phyloP scores from a whole-genome alignment of 768 basidiomycete genomes.

The Dentipellis fragilis region DNA sequence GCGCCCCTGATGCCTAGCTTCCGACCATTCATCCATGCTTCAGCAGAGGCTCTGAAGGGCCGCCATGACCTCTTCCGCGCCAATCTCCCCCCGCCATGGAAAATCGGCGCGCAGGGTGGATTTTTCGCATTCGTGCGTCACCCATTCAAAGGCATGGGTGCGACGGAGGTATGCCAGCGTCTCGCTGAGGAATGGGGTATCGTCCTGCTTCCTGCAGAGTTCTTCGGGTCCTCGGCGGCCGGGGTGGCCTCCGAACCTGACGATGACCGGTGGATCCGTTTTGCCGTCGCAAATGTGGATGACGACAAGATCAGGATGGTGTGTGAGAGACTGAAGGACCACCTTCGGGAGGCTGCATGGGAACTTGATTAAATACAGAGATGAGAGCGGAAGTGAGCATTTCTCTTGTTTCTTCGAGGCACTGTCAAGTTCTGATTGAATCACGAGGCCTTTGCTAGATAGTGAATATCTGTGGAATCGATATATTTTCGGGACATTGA shows the following conservation, averaged over 20 bases:
- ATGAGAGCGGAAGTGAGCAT: too few species aligned
- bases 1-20: constrained; percentile 42
- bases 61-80: constrained; percentile 49
- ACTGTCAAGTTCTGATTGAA: too few species aligned
- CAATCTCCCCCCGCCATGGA: constrained; percentile 45
- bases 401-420: too few species aligned
- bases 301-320: constrained; percentile 46
- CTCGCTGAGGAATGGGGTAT: constrained; percentile 58
- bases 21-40: constrained; percentile 39
- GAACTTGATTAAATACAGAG: constrained; percentile 14
- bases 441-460: too few species aligned
- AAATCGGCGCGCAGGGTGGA: constrained; percentile 53
- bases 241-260: constrained; percentile 18
- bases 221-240: constrained; percentile 33
- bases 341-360: constrained; percentile 29
- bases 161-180: constrained; percentile 44
- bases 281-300: constrained; percentile 75
- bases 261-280: constrained; percentile 58
- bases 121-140: constrained; percentile 75
- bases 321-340: constrained; percentile 40
- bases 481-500: too few species aligned
- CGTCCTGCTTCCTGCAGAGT: constrained; percentile 52
- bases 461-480: too few species aligned
- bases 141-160: constrained; percentile 39
- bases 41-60: constrained; percentile 35